Conservation (phyloP, 441 rosid genomes). For the Adansonia grandidieri region DNA sequence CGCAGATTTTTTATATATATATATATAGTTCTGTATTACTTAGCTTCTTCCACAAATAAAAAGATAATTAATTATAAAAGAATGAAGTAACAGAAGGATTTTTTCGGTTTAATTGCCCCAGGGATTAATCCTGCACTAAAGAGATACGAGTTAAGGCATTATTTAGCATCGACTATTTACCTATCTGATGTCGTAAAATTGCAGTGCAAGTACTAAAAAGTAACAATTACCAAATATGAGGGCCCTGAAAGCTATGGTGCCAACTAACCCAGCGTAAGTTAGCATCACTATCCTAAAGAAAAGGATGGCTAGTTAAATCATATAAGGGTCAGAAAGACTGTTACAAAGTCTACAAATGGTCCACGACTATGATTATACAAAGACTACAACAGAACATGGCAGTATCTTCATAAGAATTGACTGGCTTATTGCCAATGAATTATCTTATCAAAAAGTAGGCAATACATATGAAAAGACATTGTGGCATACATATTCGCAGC, state of each 20-base stretch:
- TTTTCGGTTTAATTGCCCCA: not conserved
- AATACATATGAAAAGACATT: slow-evolving; percentile 39
- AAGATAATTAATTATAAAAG: not conserved
- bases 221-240: not conserved
- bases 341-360: slow-evolving; percentile 38
- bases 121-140: not conserved
- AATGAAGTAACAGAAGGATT: not conserved
- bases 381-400: slow-evolving; percentile 45
- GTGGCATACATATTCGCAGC: slow-evolving; percentile 58
- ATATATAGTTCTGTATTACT: not conserved
- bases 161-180: not conserved
- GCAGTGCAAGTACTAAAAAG: not conserved
- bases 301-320: not conserved
- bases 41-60: not conserved
- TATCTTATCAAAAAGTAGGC: slow-evolving; percentile 39
- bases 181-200: not conserved
- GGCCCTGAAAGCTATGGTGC: not conserved
- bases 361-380: slow-evolving; percentile 9
- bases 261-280: not conserved
- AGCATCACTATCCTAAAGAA: slow-evolving; percentile 13
- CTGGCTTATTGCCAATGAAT: slow-evolving; percentile 35
- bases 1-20: not conserved
- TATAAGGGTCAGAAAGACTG: slow-evolving; percentile 30
- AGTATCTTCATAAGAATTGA: slow-evolving; percentile 41
- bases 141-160: not conserved